phyloP scores from a whole-genome alignment of 257 asterid species.

The Avicennia marina region DNA sequence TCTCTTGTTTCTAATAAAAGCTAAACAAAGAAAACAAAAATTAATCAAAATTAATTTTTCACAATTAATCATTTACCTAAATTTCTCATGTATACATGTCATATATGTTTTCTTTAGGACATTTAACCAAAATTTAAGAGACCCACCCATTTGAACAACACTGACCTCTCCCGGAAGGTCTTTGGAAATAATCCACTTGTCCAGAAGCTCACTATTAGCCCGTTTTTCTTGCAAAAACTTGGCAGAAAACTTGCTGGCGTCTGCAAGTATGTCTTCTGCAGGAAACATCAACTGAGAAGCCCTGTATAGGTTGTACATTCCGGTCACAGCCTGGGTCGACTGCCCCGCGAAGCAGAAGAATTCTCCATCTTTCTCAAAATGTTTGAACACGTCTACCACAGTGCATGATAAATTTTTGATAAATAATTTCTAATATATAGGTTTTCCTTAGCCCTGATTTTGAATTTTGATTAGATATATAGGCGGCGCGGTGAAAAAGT shows the following conservation, averaged over 20 bases:
- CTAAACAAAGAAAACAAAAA: not conserved
- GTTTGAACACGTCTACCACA: conserved; percentile 54
- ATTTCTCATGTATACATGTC: not conserved
- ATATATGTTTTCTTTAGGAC: not conserved
- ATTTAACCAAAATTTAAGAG: not conserved
- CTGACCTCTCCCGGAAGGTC: conserved; percentile 89
- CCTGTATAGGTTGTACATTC: conserved; percentile 75
- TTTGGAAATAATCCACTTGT: conserved; percentile 90
- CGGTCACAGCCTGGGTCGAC: conserved; percentile 81
- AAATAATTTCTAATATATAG: not conserved
- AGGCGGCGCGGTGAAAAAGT: not conserved
- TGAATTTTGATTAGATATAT: not conserved
- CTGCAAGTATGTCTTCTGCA: conserved; percentile 42
- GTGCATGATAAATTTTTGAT: not conserved
- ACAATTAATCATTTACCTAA: not conserved
- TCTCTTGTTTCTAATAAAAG: conserved; percentile 1
- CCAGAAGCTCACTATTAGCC: conserved; percentile 50
- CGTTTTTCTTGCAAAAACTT: conserved; percentile 46
- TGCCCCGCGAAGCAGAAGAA: conserved; percentile 82
- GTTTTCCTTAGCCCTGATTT: not conserved
- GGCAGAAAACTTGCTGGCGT: conserved; percentile 44
- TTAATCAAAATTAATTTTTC: not conserved
- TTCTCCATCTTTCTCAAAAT: conserved; percentile 65
- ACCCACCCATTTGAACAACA: no score
- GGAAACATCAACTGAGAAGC: conserved; percentile 80